Conservation (phyloP, 2,329 filamentous ascomycete genomes). For the Fusarium setosum region DNA sequence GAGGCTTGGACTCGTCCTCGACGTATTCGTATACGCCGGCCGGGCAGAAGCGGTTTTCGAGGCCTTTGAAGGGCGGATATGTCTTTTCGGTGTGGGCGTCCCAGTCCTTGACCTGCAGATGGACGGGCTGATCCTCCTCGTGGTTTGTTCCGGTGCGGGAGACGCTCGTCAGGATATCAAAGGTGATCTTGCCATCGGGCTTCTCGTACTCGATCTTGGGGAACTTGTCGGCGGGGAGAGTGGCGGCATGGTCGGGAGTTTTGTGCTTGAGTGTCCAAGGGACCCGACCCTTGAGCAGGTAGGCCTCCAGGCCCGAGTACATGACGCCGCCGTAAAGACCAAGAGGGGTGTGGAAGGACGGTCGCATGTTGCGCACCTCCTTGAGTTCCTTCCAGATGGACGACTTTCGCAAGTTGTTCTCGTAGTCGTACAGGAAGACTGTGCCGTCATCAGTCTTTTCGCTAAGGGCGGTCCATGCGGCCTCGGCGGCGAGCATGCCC, state of each 20-base stretch:
- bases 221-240: constrained; percentile 82
- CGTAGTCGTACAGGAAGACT: constrained; percentile 94
- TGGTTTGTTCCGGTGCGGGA: constrained; percentile 97
- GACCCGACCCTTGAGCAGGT: constrained; percentile 82
- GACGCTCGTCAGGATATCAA: constrained; percentile 96
- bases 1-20: constrained; percentile 86
- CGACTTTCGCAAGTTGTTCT: constrained; percentile 86
- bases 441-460: constrained; percentile 68
- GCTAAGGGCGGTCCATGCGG: constrained; percentile 81
- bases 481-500: constrained; percentile 95
- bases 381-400: constrained; percentile 94
- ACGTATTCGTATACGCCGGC: constrained; percentile 98
- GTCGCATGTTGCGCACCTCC: constrained; percentile 96
- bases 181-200: constrained; percentile 93
- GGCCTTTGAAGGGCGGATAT: constrained; percentile 88
- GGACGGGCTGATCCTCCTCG: constrained; percentile 97
- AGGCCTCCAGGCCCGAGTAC: constrained; percentile 95
- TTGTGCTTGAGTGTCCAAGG: constrained; percentile 96
- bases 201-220: constrained; percentile 96
- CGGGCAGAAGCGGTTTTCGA: constrained; percentile 97
- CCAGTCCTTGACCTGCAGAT: constrained; percentile 95
- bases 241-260: constrained; percentile 79
- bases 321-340: constrained; percentile 90
- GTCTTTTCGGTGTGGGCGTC: constrained; percentile 86
- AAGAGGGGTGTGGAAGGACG: constrained; percentile 89